Conservation (phyloP, 2,329 filamentous ascomycete species). For the Cephalotrichum gorgonifer region DNA sequence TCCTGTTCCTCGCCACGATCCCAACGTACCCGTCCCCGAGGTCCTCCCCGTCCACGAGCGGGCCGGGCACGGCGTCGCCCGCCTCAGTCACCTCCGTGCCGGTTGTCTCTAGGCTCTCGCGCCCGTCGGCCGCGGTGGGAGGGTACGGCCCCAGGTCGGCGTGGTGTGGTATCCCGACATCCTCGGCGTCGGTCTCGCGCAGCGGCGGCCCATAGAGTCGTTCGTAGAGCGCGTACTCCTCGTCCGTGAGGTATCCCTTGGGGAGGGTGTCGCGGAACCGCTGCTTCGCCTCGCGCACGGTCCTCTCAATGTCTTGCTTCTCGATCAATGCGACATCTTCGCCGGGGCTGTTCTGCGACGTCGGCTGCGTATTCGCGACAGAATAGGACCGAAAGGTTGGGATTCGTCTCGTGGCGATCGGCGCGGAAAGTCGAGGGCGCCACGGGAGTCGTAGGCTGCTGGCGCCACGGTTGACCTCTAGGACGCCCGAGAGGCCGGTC, state of each 20-base stretch:
- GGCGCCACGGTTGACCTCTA: slow-evolving; percentile 5
- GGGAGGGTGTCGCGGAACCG: slow-evolving; percentile 71
- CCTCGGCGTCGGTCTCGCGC: slow-evolving; percentile 47
- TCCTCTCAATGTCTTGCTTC: slow-evolving; percentile 39
- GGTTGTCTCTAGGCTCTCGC: neutral
- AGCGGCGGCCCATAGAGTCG: slow-evolving; percentile 71
- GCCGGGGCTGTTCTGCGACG: slow-evolving; percentile 4
- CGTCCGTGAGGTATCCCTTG: slow-evolving; percentile 53
- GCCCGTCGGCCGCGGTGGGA: slow-evolving; percentile 4
- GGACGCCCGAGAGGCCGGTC: slow-evolving; percentile 10
- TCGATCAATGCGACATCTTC: neutral
- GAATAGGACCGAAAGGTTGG: slow-evolving; percentile 5
- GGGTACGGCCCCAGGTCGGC: neutral
- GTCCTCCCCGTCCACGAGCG: slow-evolving; percentile 33
- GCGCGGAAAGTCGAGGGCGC: neutral
- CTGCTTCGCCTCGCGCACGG: slow-evolving; percentile 62
- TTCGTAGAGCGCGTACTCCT: slow-evolving; percentile 68
- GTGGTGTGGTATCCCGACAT: slow-evolving; percentile 39
- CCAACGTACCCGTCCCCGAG: slow-evolving; percentile 28
- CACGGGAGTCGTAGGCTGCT: neutral
- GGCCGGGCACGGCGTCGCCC: slow-evolving; percentile 13
- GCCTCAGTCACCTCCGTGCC: neutral
- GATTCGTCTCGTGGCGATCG: neutral
- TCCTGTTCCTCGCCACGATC: slow-evolving; percentile 39
- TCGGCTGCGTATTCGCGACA: neutral